Percentiles rank a stretch among this genome's conserved stretches.
Conservation (phyloP, 495 filamentous ascomycete genomes). For the Apodospora peruviana region DNA sequence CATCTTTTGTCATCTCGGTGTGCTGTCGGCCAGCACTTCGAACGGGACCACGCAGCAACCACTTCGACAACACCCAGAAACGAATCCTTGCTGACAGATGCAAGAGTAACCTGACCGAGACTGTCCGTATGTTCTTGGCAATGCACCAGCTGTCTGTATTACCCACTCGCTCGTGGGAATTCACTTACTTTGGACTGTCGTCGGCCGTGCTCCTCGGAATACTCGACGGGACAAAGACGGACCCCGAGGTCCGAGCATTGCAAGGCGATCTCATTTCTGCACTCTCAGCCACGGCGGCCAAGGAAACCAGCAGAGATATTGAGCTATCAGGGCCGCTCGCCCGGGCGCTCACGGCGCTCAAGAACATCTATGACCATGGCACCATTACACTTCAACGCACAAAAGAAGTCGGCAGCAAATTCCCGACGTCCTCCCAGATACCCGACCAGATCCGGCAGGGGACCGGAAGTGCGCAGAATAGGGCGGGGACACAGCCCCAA, state of each 20-base stretch:
- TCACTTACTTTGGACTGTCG: slow-evolving; percentile 58
- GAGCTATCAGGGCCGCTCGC: slow-evolving; percentile 51
- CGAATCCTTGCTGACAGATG: slow-evolving; percentile 46
- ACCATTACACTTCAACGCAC: slow-evolving; percentile 32
- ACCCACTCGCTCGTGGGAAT: slow-evolving; percentile 60
- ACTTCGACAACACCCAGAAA: slow-evolving; percentile 38
- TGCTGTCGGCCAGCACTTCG: slow-evolving; percentile 51
- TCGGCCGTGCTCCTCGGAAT: slow-evolving; percentile 62
- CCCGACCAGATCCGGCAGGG: slow-evolving; percentile 38
- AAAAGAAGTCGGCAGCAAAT: slow-evolving; percentile 33
- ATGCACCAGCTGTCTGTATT: slow-evolving; percentile 62
- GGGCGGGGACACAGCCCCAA: too few relatives aligned
- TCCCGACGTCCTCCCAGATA: slow-evolving; percentile 26
- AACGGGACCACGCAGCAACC: slow-evolving; percentile 32
- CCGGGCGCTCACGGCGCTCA: slow-evolving; percentile 44
- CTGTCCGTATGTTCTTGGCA: slow-evolving; percentile 61
- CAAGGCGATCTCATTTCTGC: slow-evolving; percentile 52
- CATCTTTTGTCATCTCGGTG: slow-evolving; percentile 50
- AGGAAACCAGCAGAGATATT: slow-evolving; percentile 50
- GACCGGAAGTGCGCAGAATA: too few relatives aligned
- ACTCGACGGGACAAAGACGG: slow-evolving; percentile 52
- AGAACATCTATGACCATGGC: slow-evolving; percentile 54
- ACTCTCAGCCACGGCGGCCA: slow-evolving; percentile 48
- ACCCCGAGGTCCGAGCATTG: slow-evolving; percentile 49
- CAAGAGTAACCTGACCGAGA: slow-evolving; percentile 57